Conservation (phyloP, 176 grass and related monocot genomes). For the Musa beccarii region DNA sequence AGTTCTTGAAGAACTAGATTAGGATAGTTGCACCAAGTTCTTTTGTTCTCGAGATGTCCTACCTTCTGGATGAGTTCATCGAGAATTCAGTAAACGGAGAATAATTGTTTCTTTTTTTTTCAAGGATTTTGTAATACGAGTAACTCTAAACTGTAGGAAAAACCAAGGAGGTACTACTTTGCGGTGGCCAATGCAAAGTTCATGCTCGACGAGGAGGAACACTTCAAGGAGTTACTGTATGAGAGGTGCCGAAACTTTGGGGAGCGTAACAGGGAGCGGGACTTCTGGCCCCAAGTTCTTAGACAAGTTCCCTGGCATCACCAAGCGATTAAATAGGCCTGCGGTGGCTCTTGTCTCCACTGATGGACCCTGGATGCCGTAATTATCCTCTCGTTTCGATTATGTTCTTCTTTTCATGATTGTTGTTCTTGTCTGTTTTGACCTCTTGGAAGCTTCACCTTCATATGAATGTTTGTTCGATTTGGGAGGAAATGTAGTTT, state of each 20-base stretch:
- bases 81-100: no score
- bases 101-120: background rate
- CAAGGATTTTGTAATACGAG: background rate
- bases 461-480: background rate
- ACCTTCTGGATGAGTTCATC: no score
- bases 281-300: constrained; percentile 99
- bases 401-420: background rate
- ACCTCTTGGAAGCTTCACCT: background rate
- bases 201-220: constrained; percentile 97
- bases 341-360: constrained; percentile 81
- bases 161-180: constrained; percentile 65
- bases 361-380: constrained; percentile 83
- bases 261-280: constrained; percentile 64
- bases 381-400: constrained; percentile 7
- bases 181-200: constrained; percentile 90
- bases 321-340: constrained; percentile 72
- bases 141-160: constrained; percentile 33
- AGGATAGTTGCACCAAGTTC: no score
- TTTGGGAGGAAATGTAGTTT: no score
- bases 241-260: constrained; percentile 49
- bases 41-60: no score
- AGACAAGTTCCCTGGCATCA: constrained; percentile 60
- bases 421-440: background rate
- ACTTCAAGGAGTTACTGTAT: constrained; percentile 82
- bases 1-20: background rate